A percentile compares a stretch with the other conserved stretches of the same genome.
phyloP scores from a whole-genome alignment of 2,329 filamentous ascomycete species.

The Ophioceras dolichostomum region DNA sequence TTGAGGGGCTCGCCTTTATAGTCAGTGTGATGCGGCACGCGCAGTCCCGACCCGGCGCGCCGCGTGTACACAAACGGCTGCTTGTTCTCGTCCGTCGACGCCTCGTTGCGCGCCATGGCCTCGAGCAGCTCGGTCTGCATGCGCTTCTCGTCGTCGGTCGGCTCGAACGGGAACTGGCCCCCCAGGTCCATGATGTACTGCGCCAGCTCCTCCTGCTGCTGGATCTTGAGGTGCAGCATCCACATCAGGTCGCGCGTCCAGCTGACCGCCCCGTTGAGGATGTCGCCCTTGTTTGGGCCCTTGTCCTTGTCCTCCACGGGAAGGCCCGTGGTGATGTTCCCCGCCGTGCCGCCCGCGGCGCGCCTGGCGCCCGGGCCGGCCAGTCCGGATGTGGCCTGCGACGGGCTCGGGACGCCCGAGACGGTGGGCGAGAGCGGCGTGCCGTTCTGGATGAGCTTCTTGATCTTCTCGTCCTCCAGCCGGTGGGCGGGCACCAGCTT shows the following conservation, averaged over 20 bases:
- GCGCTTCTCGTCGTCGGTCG: slow-evolving; percentile 83
- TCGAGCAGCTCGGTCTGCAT: slow-evolving; percentile 92
- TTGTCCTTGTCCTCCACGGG: slow-evolving; percentile 97
- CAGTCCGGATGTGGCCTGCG: slow-evolving; percentile 72
- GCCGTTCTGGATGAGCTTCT: slow-evolving; percentile 88
- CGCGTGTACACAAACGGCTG: slow-evolving; percentile 67
- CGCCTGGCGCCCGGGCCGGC: slow-evolving; percentile 75
- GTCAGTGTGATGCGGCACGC: slow-evolving; percentile 89
- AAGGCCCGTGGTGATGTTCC: slow-evolving; percentile 83
- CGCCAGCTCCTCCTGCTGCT: slow-evolving; percentile 78
- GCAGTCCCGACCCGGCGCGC: slow-evolving; percentile 68
- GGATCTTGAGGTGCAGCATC: slow-evolving; percentile 80
- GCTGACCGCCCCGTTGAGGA: slow-evolving; percentile 90
- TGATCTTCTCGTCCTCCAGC: slow-evolving; percentile 91
- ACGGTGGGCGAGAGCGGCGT: slow-evolving; percentile 79
- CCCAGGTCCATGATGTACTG: slow-evolving; percentile 63
- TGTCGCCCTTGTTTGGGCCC: slow-evolving; percentile 96
- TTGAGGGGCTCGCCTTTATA: slow-evolving; percentile 68
- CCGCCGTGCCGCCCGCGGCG: slow-evolving; percentile 55
- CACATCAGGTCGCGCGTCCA: slow-evolving; percentile 98
- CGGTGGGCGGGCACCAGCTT: slow-evolving; percentile 85
- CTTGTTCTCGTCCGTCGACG: slow-evolving; percentile 7
- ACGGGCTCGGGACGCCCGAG: slow-evolving; percentile 54
- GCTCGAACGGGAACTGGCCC: slow-evolving; percentile 65
- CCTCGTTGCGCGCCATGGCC: slow-evolving; percentile 39